Evolutionary conservation across 129 eudicot genomes (phyloP), one percentile per base, ranked within the genome.

Genomic region (Saposhnikovia divaricata): DNA sequence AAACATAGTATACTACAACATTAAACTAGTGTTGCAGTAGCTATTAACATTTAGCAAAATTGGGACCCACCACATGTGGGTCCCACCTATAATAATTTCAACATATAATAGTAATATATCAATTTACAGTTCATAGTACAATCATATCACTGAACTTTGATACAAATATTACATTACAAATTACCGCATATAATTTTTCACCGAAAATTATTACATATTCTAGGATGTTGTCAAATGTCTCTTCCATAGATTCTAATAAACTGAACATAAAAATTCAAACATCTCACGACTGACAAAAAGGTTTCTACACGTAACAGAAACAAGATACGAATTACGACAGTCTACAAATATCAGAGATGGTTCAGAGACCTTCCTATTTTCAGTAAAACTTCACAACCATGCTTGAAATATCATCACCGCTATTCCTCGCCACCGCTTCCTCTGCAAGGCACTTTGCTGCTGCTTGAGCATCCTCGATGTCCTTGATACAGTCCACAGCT

Each of bases 331-430:
- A 66, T 13, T 31, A 28, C 40, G 47, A 71, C 47, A 38, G 4
- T 4, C 16, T 13, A 71, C 5, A 38, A 3, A 66, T 15, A 68
- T 68, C 13, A 9, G 14, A 10, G 19, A 25, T 31, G 12, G 15
- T 19, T 42, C 16, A 37, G 12, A 27, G 12, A 65, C 57, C n/a
- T 50, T n/a, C 50, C 47, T 28, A 74, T 72, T 63, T 47, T 88
- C 93, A 89, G 28, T 78, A 83, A 61, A 94, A 91, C 87, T 86
- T 90, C 57, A 93, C 87, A 51, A 91, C 92, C 14, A 91, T 51
- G 45, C 87, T 84, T 0, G 97, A 94, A 76, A 91, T 91, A 73
- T 91, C 98, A 79, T 90, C 96, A 48, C 53, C 34, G 83, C 98
- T 88, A 57, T 82, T 85, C 86, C 89, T 87, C 0, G 42, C 82